Percentiles rank a stretch among this genome's conserved stretches.
phyloP scores from a whole-genome alignment of 2,329 filamentous ascomycete genomes.

The Paraconiothyrium sp. region DNA sequence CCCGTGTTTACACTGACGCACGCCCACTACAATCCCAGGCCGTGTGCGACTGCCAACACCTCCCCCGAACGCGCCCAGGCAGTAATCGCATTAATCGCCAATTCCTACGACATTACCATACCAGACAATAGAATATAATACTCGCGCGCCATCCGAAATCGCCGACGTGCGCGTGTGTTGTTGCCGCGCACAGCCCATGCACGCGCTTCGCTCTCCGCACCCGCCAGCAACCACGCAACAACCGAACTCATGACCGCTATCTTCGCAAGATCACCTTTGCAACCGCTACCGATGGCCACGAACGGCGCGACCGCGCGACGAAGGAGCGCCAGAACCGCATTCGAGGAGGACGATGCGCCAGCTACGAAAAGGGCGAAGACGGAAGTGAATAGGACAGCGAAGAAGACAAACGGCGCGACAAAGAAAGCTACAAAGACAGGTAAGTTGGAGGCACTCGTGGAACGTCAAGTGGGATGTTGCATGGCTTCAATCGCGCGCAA shows the following conservation, averaged over 20 bases:
- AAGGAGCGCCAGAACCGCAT: conserved; percentile 56
- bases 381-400: conserved; percentile 50
- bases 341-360: conserved; percentile 57
- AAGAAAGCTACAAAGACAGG: conserved; percentile 50
- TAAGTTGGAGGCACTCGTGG: conserved; percentile 28
- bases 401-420: conserved; percentile 44
- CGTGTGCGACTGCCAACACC: conserved; percentile 34
- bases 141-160: conserved; percentile 6
- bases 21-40: conserved; percentile 34
- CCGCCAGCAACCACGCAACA: conserved; percentile 34
- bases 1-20: conserved; percentile 30
- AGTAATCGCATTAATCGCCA: conserved; percentile 46
- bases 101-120: conserved; percentile 36
- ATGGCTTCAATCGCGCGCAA: conserved; percentile 15
- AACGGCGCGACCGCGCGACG: conserved; percentile 56
- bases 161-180: conserved; percentile 20
- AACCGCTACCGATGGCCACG: conserved; percentile 59
- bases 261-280: conserved; percentile 53
- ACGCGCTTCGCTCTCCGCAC: conserved; percentile 45
- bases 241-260: conserved; percentile 49
- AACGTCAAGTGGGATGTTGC: conserved; percentile 8
- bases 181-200: conserved; percentile 41
- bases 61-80: conserved; percentile 31
- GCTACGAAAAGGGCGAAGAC: conserved; percentile 54
- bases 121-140: conserved; percentile 18